Base-by-base conservation (phyloP, 225 moss, liverwort and hornwort species). In the Physcomitrellopsis africana region DNA sequence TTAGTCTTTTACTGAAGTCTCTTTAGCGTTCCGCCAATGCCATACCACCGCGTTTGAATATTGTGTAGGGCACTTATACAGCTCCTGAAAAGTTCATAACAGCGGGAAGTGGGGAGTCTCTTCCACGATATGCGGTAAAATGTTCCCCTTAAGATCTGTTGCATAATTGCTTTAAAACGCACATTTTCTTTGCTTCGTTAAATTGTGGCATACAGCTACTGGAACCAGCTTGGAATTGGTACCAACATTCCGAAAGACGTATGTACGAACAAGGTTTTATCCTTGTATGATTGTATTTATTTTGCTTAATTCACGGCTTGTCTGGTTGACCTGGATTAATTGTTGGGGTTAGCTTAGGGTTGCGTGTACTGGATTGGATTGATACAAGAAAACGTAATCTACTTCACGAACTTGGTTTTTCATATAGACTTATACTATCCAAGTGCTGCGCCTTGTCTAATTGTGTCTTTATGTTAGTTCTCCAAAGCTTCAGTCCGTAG, bases 101-200 rank as follows among this genome's bases (percentile, higher is more conserved):
- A 19, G 69, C 32, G 46, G 72, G 11, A 1, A 42, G 27, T 58
- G 60, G n/a, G 11, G 60, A 43, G 53, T 74, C 65, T 10, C 62
- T 74, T 51, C 72, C 82, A 69, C 64, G 63, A 57, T 85, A 74
- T 70, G 87, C 85, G 76, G 87, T 88, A 80, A 63, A 32, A 7
- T 43, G 45, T 8, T 15, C 68, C 17, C 45, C 32, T 63, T 12
- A 3, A n/a, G 51, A 46, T 65, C 14, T 75, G 22, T 27, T 57
- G 12, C 51, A 47, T 56, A 32, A 13, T 56, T 37, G 47, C 49
- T 29, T 48, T 17, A 63, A 43, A 23, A 42, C 72, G 49, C 23
- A 67, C 10, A 59, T 22, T 48, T 46, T 47, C 67, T 13, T 67
- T 48, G 20, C 48, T 14, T 12, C n/a, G 55, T 56, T 8, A 27